Conservation (phyloP, 2,329 filamentous ascomycete species). For the Aspergillus candidus region DNA sequence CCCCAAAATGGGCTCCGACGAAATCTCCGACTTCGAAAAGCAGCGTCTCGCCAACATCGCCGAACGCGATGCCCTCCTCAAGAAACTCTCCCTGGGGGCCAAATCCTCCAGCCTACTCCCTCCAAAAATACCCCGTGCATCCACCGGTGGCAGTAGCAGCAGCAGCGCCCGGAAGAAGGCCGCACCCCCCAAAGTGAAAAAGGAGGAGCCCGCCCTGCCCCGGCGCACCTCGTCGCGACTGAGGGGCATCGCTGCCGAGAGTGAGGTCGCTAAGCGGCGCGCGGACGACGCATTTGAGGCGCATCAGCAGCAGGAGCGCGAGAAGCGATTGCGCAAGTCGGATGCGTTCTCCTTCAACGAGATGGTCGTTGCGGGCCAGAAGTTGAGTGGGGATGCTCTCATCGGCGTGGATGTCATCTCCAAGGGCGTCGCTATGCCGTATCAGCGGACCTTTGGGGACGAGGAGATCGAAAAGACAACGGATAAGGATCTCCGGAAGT, state of each 20-base stretch:
- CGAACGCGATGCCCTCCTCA: constrained; percentile 74
- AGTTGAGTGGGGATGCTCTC: constrained; percentile 62
- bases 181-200: constrained; percentile 46
- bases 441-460: constrained; percentile 78
- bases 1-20: constrained; percentile 33
- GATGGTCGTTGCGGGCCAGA: constrained; percentile 72
- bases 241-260: constrained; percentile 58
- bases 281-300: constrained; percentile 58
- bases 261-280: constrained; percentile 62
- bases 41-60: constrained; percentile 80
- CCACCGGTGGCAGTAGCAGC: constrained; percentile 46
- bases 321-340: constrained; percentile 59
- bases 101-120: constrained; percentile 63
- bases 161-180: constrained; percentile 47
- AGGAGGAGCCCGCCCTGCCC: constrained; percentile 50
- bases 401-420: constrained; percentile 54
- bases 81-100: constrained; percentile 63
- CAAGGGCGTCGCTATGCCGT: constrained; percentile 66
- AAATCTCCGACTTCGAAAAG: constrained; percentile 79
- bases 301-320: constrained; percentile 51
- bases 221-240: constrained; percentile 58
- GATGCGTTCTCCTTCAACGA: constrained; percentile 67
- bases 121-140: constrained; percentile 46
- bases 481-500: constrained; percentile 64
- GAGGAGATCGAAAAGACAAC: constrained; percentile 74